Percentiles rank a stretch among this genome's conserved stretches.
Conservation (phyloP, 2,329 filamentous ascomycete genomes). For the Venturia pyrina region DNA sequence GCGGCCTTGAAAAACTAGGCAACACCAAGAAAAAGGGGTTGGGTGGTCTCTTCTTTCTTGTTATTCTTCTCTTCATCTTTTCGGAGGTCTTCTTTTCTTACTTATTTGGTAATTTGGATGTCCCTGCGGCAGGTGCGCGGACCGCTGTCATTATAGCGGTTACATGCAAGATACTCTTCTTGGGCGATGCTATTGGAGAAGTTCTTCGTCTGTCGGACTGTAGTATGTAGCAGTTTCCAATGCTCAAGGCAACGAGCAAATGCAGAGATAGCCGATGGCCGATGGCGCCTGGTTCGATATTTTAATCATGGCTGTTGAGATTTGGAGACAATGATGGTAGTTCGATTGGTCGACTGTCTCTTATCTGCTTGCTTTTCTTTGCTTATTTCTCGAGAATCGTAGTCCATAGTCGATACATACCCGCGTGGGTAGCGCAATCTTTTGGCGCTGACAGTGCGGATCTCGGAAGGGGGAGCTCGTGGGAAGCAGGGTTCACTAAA, state of each 20-base stretch:
- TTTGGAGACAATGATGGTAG: too few species aligned
- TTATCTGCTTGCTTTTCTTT: not conserved
- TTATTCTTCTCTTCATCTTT: constrained; percentile 4
- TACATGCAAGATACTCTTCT: not conserved
- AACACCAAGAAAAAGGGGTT: not conserved
- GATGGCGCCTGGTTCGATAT: not conserved
- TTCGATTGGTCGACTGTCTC: not conserved
- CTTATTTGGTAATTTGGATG: not conserved
- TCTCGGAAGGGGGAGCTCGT: not conserved
- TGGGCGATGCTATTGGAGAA: not conserved
- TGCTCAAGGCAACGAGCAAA: not conserved
- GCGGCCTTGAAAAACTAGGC: not conserved
- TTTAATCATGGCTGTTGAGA: too few species aligned
- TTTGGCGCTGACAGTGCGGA: not conserved
- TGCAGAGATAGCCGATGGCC: not conserved
- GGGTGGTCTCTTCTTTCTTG: not conserved
- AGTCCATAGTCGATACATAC: too few species aligned
- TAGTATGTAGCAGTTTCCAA: not conserved
- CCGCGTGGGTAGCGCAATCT: not conserved
- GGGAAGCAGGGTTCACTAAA: not conserved
- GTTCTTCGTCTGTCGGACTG: not conserved
- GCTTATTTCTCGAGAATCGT: not conserved
- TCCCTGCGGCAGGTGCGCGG: not conserved
- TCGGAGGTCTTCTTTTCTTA: not conserved
- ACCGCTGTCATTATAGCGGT: not conserved